Conservation (phyloP, 1,139 yeast genomes). For the Geotrichum aggregatum region DNA sequence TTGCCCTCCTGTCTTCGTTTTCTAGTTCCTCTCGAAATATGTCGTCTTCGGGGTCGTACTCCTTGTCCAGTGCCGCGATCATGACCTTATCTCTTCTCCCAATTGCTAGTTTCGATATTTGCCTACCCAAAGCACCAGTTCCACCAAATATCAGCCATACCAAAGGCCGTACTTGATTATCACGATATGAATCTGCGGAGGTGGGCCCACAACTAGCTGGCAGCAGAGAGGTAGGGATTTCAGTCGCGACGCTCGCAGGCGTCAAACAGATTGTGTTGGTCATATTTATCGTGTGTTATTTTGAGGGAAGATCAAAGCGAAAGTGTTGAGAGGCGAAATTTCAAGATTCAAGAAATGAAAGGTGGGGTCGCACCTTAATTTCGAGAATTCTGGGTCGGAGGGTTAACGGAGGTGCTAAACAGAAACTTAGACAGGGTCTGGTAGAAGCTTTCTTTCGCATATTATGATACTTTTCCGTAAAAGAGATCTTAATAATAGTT, state of each 20-base stretch:
- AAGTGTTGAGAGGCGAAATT: neutral
- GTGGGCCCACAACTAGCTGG: constrained; percentile 20
- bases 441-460: no score
- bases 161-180: constrained; percentile 17
- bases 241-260: constrained; percentile 10
- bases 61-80: constrained; percentile 22
- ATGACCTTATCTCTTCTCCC: constrained; percentile 20
- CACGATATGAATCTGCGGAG: constrained; percentile 17
- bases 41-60: constrained; percentile 10
- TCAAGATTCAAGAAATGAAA: neutral
- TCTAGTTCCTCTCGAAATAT: neutral
- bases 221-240: constrained; percentile 17
- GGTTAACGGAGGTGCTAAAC: neutral
- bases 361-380: neutral
- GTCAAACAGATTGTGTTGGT: constrained; percentile 12
- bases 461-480: no score
- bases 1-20: neutral
- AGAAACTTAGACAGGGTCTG: no score
- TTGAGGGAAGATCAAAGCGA: neutral
- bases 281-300: neutral
- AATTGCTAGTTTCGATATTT: constrained; percentile 19
- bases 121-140: constrained; percentile 21
- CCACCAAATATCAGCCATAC: constrained; percentile 23
- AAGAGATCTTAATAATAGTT: no score
- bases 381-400: neutral